phyloP scores from a whole-genome alignment of 2,329 filamentous ascomycete species.

The Clonostachys sp. region DNA sequence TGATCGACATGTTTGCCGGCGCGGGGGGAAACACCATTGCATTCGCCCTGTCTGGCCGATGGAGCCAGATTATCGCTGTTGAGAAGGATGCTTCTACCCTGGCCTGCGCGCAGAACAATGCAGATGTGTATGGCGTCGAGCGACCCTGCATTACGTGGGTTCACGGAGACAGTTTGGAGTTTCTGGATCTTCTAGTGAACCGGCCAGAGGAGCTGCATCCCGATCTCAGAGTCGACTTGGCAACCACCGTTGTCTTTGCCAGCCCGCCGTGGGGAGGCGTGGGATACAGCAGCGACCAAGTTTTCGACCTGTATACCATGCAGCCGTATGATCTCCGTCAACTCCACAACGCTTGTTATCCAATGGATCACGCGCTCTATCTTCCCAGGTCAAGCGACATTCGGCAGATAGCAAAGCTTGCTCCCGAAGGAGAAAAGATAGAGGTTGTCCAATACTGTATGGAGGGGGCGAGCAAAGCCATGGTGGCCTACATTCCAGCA shows the following conservation, averaged over 20 bases:
- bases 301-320: constrained; percentile 86
- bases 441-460: constrained; percentile 89
- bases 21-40: constrained; percentile 92
- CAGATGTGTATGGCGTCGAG: constrained; percentile 74
- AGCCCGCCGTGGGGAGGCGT: constrained; percentile 59
- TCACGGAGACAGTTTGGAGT: constrained; percentile 79
- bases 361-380: constrained; percentile 66
- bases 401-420: constrained; percentile 65
- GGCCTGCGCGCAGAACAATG: constrained; percentile 89
- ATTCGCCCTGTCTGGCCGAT: constrained; percentile 78
- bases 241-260: constrained; percentile 45
- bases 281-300: constrained; percentile 49
- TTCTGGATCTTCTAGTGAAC: constrained; percentile 44
- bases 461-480: constrained; percentile 79
- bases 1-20: constrained; percentile 88
- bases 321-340: constrained; percentile 72
- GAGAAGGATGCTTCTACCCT: constrained; percentile 79
- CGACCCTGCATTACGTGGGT: constrained; percentile 76
- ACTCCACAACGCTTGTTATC: constrained; percentile 58
- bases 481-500: constrained; percentile 57
- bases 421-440: constrained; percentile 48
- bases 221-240: constrained; percentile 32
- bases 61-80: constrained; percentile 81
- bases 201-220: constrained; percentile 27
- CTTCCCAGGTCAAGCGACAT: constrained; percentile 83